phyloP scores from a whole-genome alignment of 1,284 basidiomycete species.

The Puccinia sorghi region DNA sequence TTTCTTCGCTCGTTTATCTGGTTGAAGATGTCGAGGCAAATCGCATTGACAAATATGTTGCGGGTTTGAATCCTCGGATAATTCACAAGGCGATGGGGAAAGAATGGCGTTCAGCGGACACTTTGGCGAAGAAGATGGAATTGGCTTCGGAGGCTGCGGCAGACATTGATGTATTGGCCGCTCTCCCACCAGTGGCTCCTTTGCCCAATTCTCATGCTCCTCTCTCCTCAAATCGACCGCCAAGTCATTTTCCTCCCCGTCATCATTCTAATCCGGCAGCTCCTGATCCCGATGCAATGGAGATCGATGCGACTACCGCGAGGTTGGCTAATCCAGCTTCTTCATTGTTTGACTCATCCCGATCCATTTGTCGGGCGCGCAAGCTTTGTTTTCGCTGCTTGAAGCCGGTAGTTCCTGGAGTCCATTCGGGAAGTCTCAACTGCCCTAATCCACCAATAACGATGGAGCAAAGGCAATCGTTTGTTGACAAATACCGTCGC shows the following conservation, averaged over 20 bases:
- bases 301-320: not conserved
- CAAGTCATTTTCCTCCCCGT: not conserved
- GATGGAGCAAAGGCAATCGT: not conserved
- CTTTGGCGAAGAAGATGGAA: not conserved
- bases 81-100: constrained; percentile 7
- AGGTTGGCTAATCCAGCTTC: not conserved
- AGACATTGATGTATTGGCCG: not conserved
- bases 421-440: not conserved
- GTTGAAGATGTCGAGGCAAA: constrained; percentile 1
- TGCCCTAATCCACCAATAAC: not conserved
- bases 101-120: not conserved
- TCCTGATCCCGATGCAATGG: constrained; percentile 1
- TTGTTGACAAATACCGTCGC: not conserved
- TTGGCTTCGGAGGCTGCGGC: not conserved
- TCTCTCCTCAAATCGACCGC: not conserved
- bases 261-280: not conserved
- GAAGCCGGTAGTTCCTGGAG: not conserved
- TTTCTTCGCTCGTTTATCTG: not conserved
- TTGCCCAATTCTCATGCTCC: not conserved
- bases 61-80: not conserved
- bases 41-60: not conserved
- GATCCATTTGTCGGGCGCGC: not conserved
- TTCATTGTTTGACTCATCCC: not conserved
- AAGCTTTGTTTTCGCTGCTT: constrained; percentile 2
- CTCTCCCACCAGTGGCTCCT: not conserved